A percentile compares a stretch with the other conserved stretches of the same genome.
These are phyloP conservation scores for Botryococcus braunii DNA, from an alignment of 163 green algal species.

Conservation along the genomic window DNA sequence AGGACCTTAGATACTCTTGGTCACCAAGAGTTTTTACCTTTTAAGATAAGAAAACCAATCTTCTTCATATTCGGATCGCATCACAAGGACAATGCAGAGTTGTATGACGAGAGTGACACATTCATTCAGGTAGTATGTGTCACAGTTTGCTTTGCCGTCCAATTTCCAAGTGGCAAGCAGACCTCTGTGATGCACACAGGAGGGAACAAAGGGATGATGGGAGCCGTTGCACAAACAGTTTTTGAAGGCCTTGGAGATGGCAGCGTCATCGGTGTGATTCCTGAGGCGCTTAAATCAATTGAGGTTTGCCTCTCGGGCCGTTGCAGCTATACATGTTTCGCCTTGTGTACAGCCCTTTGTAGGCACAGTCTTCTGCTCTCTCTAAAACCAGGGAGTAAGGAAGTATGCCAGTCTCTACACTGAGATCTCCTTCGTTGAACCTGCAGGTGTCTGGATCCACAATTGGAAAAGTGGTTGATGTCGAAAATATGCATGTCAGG, in stretches of 20 bases:
- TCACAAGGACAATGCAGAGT: background rate
- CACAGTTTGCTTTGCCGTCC: background rate
- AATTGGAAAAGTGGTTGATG: constrained; percentile 39
- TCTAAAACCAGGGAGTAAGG: background rate
- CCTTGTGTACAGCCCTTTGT: background rate
- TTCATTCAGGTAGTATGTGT: background rate
- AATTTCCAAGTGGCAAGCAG: background rate
- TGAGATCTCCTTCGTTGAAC: background rate
- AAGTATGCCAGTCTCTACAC: background rate
- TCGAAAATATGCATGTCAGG: constrained; percentile 69
- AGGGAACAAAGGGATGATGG: constrained; percentile 84
- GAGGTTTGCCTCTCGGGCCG: constrained; percentile 45
- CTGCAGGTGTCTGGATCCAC: constrained; percentile 37
- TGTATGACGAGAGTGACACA: background rate
- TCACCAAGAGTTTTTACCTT: background rate
- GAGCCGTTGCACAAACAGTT: constrained; percentile 61
- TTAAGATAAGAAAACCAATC: background rate
- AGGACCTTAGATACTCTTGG: background rate
- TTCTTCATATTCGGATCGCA: no score
- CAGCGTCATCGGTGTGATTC: constrained; percentile 74
- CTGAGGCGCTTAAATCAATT: constrained; percentile 46
- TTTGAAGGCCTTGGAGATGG: constrained; percentile 31
- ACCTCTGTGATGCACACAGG: constrained; percentile 22
- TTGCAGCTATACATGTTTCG: background rate
- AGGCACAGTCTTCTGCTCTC: background rate